Evolutionary conservation across 306 rosid genomes (phyloP).

Genomic region (Trichosanthes truncata): DNA sequence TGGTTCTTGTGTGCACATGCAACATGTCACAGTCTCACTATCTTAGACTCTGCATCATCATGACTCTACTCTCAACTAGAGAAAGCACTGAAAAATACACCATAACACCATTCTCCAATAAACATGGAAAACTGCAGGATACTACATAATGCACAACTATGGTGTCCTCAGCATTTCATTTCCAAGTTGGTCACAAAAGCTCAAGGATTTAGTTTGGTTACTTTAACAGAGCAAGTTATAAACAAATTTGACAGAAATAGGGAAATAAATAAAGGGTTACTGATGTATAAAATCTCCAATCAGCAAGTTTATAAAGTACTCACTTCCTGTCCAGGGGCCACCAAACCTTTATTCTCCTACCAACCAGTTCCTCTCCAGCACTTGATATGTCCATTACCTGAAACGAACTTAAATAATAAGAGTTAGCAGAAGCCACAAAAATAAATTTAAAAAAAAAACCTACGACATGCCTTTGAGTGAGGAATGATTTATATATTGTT

Average conservation of each 20-base stretch:
- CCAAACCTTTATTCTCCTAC: slow-evolving; percentile 57
- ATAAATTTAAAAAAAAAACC: not conserved
- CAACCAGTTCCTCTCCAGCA: slow-evolving; percentile 34
- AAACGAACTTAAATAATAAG: not conserved
- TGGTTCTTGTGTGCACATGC: not conserved
- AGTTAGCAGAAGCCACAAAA: not conserved
- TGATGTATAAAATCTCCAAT: not conserved
- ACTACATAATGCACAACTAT: not conserved
- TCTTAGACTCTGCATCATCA: not conserved
- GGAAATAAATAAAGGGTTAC: slow-evolving; percentile 4
- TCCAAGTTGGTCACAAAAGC: not conserved
- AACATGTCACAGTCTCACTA: not conserved
- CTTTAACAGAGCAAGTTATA: not conserved
- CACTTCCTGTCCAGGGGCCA: slow-evolving; percentile 72
- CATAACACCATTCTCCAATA: not conserved
- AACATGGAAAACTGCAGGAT: not conserved
- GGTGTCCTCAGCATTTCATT: not conserved
- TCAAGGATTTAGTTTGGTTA: not conserved
- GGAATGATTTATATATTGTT: not conserved
- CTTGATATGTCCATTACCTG: slow-evolving; percentile 30
- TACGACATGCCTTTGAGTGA: not conserved
- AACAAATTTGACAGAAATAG: not conserved
- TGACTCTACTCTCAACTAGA: not conserved
- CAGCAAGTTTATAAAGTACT: slow-evolving; percentile 24
- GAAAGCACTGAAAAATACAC: not conserved